A percentile compares a stretch with the other conserved stretches of the same genome.
Conservation (phyloP, 768 basidiomycete genomes). For the Cystofilobasidium ferigula region DNA sequence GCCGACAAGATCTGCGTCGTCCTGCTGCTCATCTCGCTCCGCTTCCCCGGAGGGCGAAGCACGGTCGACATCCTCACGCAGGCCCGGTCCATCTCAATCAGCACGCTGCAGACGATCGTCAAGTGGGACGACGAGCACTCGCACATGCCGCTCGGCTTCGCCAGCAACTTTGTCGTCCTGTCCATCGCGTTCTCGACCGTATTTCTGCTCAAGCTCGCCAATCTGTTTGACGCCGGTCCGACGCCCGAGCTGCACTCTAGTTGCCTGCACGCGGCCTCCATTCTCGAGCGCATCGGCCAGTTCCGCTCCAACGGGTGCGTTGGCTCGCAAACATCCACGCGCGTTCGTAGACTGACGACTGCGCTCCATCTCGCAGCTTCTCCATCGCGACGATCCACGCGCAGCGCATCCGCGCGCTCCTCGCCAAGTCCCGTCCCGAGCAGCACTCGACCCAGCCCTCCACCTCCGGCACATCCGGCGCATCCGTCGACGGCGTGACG, state of each 20-base stretch:
- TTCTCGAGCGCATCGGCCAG: background rate
- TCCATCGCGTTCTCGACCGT: background rate
- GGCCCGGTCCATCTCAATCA: background rate
- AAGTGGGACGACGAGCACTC: background rate
- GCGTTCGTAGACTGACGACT: background rate
- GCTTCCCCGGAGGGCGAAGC: background rate
- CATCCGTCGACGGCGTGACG: background rate
- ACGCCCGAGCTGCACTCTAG: background rate
- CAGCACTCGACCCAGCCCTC: too few species aligned
- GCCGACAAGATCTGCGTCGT: background rate
- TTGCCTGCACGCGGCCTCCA: background rate
- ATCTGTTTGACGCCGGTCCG: background rate
- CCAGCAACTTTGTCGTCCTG: background rate
- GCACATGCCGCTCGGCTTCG: background rate
- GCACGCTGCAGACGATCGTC: background rate
- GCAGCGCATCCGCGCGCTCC: background rate
- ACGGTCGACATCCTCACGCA: background rate
- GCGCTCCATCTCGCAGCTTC: background rate
- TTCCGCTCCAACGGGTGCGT: background rate
- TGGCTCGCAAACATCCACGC: too few species aligned
- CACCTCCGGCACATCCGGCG: too few species aligned
- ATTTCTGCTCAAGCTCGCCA: conserved; percentile 6
- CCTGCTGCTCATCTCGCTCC: background rate
- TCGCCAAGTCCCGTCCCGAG: background rate
- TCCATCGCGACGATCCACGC: background rate